phyloP scores from a whole-genome alignment of 441 rosid genomes.

The Kokia cookei region DNA sequence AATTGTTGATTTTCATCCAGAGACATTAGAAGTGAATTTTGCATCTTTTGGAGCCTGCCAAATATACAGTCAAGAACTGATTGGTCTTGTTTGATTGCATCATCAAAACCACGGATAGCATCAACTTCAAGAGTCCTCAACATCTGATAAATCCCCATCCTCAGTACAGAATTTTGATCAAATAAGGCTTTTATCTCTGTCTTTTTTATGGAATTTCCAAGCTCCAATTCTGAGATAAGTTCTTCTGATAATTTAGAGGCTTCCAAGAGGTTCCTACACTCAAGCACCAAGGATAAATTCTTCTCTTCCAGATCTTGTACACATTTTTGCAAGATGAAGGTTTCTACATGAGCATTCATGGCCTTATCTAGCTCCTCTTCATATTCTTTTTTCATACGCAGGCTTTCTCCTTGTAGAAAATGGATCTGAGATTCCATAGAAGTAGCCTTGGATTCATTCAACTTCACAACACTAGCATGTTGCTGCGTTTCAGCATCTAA shows the following conservation, averaged over 20 bases:
- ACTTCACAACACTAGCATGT: slow-evolving; percentile 36
- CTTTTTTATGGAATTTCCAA: slow-evolving; percentile 45
- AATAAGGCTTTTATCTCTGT: slow-evolving; percentile 42
- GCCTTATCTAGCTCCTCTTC: slow-evolving; percentile 12
- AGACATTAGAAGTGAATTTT: slow-evolving; percentile 35
- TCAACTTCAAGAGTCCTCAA: slow-evolving; percentile 41
- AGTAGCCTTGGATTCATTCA: background rate
- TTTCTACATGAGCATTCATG: slow-evolving; percentile 51
- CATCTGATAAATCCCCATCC: slow-evolving; percentile 46
- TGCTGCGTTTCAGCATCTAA: slow-evolving; percentile 50
- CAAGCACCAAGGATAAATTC: slow-evolving; percentile 41
- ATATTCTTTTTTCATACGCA: slow-evolving; percentile 42
- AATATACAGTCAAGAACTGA: slow-evolving; percentile 29
- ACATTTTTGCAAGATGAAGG: slow-evolving; percentile 60
- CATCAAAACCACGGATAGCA: slow-evolving; percentile 25
- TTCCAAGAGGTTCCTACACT: slow-evolving; percentile 48
- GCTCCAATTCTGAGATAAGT: slow-evolving; percentile 49
- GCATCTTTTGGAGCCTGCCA: slow-evolving; percentile 46
- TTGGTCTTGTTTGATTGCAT: slow-evolving; percentile 37
- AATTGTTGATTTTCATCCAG: slow-evolving; percentile 53
- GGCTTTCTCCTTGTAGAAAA: slow-evolving; percentile 49
- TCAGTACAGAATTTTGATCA: slow-evolving; percentile 42
- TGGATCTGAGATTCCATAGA: slow-evolving; percentile 15
- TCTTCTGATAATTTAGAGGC: slow-evolving; percentile 54
- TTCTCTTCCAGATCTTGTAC: slow-evolving; percentile 57